These are phyloP conservation scores for Ceratobasidium sp. DNA, from an alignment of 1,284 basidiomycete species.

Conservation along the genomic window DNA sequence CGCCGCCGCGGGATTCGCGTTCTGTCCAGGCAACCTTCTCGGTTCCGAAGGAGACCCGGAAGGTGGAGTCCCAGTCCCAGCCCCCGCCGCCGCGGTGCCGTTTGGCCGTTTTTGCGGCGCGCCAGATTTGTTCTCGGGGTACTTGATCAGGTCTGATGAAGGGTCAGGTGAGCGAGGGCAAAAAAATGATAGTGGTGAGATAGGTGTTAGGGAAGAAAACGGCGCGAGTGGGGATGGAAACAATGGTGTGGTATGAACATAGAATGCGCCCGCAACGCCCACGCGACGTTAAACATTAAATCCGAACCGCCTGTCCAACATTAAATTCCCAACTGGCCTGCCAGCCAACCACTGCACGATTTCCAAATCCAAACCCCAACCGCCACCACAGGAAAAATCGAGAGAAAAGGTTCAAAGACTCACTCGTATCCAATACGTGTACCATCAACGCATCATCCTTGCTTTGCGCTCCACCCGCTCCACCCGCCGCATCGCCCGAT, in stretches of 20 bases:
- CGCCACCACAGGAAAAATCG: neutral
- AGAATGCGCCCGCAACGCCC: neutral
- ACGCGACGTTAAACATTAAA: neutral
- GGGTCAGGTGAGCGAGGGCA: neutral
- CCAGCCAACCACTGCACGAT: too few relatives aligned
- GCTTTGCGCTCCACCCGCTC: slow-evolving; percentile 59
- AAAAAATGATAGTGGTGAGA: too few relatives aligned
- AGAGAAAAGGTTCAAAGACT: too few relatives aligned
- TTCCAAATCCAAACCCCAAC: too few relatives aligned
- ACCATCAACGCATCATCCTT: slow-evolving; percentile 84
- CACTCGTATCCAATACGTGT: slow-evolving; percentile 93
- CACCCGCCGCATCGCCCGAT: slow-evolving; percentile 69
- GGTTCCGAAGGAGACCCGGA: slow-evolving; percentile 7
- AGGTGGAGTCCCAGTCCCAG: slow-evolving; percentile 2
- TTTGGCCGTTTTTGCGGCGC: slow-evolving; percentile 49
- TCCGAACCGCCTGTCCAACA: neutral
- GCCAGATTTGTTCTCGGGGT: slow-evolving; percentile 69
- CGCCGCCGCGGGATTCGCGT: neutral
- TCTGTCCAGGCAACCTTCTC: neutral
- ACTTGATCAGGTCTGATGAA: slow-evolving; percentile 88
- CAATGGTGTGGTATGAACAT: neutral
- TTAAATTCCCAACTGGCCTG: neutral
- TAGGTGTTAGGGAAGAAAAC: neutral
- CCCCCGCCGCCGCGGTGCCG: neutral
- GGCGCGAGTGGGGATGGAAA: slow-evolving; percentile 13